Base-by-base conservation (phyloP, 2,329 filamentous ascomycete species). In the Nothophoma quercina region DNA sequence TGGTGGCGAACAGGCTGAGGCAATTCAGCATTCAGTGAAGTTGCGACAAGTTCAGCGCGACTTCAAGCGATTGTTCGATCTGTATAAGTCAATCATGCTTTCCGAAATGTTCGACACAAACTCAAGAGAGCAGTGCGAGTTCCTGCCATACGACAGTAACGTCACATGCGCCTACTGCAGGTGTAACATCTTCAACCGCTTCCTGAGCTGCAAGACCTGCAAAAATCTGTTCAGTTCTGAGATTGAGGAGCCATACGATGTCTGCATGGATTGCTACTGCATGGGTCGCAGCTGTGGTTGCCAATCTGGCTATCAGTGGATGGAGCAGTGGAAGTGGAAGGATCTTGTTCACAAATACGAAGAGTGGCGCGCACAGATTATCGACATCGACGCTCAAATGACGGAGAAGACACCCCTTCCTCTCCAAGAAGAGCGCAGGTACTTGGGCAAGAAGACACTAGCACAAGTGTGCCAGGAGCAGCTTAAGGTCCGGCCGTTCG, bases 221-320 rank as follows among this genome's bases (percentile, higher is more conserved):
- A 84, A 91, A 36, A 82, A 88, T 28, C 79, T 82, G 40, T 80
- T 90, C 16, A 79, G 83, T 9, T 83, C 83, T 53, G 89, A 86
- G 21, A 88, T 91, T 48, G 90, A 88, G 25, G 86, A 98, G 68
- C 90, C 90, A 0, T 99, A 98, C 70, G 95, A 99, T 71, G 83
- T 99, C 18, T 99, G 95, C 69, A 93, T 99, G 90, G 95, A 99
- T 63, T 99, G 95, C 70, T 99, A 96, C 69, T 89, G 87, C n/a
- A 96, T 98, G 89, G 95, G 95, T 18, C 86, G 95, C 43, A 96
- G 93, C 36, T 99, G 95, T 70, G 85, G 85, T 3, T 99, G 95
- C 68, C 83, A 96, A 42, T 96, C 93, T 3, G 87, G 86, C 9
- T 83, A 96, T 9, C 86, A 85, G 55, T 99, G 93, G 93, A 91